These are phyloP conservation scores for Podospora pseudoanserina DNA, from an alignment of 495 filamentous ascomycete genomes.

Conservation along the genomic window DNA sequence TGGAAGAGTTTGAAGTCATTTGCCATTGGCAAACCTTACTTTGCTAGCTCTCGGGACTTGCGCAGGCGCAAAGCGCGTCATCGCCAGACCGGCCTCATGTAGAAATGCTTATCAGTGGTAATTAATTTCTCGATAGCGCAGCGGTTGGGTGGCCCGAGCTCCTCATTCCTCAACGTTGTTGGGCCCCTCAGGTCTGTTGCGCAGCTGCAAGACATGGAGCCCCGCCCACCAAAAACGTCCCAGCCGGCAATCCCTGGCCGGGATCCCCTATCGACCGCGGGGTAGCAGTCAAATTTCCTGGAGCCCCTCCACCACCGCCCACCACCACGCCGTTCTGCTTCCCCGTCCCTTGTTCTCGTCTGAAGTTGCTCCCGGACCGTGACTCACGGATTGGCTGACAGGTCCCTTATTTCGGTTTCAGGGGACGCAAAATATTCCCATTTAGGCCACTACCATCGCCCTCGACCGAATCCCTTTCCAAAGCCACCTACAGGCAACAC, in stretches of 20 bases:
- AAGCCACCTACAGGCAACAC: slow-evolving; percentile 3
- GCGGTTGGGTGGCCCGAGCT: slow-evolving; percentile 5
- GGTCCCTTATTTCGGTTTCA: slow-evolving; percentile 18
- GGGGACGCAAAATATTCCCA: slow-evolving; percentile 14
- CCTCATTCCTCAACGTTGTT: neutral
- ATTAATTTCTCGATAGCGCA: neutral
- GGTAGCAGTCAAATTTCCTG: slow-evolving; percentile 23
- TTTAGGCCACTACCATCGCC: neutral
- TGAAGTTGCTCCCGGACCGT: slow-evolving; percentile 15
- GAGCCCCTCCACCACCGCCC: slow-evolving; percentile 15
- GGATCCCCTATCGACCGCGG: slow-evolving; percentile 20
- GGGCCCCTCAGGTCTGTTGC: no score
- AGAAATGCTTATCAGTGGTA: neutral
- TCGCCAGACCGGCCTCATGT: neutral
- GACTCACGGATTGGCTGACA: slow-evolving; percentile 26
- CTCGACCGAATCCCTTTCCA: neutral
- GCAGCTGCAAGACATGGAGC: neutral
- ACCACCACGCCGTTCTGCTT: neutral
- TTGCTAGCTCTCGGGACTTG: neutral
- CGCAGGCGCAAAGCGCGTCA: neutral
- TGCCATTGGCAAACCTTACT: neutral
- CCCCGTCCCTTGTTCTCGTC: slow-evolving; percentile 10
- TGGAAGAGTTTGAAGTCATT: neutral
- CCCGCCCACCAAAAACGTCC: neutral
- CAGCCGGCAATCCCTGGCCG: slow-evolving; percentile 5